A percentile compares a stretch with the other conserved stretches of the same genome.
These are phyloP conservation scores for Zygoascus flipseniorum DNA, from an alignment of 805 yeast genomes.

Conservation along the genomic window DNA sequence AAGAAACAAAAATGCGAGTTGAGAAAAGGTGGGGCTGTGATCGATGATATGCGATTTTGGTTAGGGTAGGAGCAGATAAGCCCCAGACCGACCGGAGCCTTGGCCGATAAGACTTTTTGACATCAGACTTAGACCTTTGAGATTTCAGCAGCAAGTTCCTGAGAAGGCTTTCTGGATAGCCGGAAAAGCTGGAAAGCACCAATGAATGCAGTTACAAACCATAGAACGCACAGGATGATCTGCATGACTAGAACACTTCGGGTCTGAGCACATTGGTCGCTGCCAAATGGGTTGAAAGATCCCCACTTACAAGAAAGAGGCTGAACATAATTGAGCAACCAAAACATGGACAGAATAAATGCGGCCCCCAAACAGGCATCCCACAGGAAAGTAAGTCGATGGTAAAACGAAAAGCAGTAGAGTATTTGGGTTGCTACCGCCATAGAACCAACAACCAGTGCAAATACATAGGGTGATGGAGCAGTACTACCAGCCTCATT, in stretches of 20 bases:
- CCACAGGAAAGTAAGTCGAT: conserved; percentile 18
- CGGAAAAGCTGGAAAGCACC: conserved; percentile 8
- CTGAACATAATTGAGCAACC: conserved; percentile 16
- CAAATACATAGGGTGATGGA: conserved; percentile 21
- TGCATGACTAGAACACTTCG: conserved; percentile 20
- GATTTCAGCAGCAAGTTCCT: conserved; percentile 3
- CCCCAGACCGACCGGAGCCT: no score
- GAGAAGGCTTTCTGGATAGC: conserved; percentile 2
- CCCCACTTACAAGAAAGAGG: conserved; percentile 21
- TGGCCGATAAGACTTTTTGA: no score
- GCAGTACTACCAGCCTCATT: conserved; percentile 12
- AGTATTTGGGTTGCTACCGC: conserved; percentile 21
- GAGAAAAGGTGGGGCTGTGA: no score
- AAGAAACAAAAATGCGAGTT: no score
- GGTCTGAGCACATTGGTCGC: conserved; percentile 19
- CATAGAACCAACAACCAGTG: conserved; percentile 18
- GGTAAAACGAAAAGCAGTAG: conserved; percentile 21
- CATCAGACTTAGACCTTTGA: neutral
- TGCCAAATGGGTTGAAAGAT: conserved; percentile 24
- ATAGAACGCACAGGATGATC: conserved; percentile 19
- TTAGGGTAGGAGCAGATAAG: no score
- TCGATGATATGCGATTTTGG: no score
- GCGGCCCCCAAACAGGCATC: conserved; percentile 19
- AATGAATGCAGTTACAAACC: conserved; percentile 20
- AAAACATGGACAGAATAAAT: conserved; percentile 7